phyloP scores from a whole-genome alignment of 257 asterid species.

The Solanum chilense region DNA sequence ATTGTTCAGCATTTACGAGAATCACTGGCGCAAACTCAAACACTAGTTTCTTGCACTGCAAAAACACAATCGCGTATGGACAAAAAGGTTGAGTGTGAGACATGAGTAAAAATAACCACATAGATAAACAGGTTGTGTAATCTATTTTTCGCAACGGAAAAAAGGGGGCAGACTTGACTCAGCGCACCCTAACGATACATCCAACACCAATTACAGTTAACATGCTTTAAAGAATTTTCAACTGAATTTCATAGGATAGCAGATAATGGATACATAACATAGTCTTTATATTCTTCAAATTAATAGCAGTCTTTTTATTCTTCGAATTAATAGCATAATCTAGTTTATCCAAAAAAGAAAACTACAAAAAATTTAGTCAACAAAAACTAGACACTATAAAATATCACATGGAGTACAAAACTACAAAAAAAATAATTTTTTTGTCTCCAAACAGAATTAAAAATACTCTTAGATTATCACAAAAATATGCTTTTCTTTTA shows the following conservation, averaged over 20 bases:
- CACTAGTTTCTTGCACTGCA: constrained; percentile 82
- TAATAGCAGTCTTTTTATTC: too few species aligned
- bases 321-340: too few species aligned
- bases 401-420: too few species aligned
- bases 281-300: too few species aligned
- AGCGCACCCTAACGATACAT: not conserved
- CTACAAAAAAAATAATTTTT: too few species aligned
- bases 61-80: not conserved
- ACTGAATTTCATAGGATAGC: not conserved
- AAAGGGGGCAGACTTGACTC: not conserved
- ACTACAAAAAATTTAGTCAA: too few species aligned
- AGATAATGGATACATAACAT: not conserved
- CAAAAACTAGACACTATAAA: too few species aligned
- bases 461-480: too few species aligned
- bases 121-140: not conserved
- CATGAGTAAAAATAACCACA: not conserved
- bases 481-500: too few species aligned
- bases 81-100: not conserved
- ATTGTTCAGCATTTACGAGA: constrained; percentile 66
- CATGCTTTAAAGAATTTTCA: not conserved
- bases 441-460: too few species aligned
- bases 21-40: constrained; percentile 73
- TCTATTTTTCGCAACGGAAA: not conserved
- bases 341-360: too few species aligned
- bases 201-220: not conserved